These are phyloP conservation scores for Lichenothelia convexa DNA, from an alignment of 495 filamentous ascomycete genomes.

Conservation along the genomic window DNA sequence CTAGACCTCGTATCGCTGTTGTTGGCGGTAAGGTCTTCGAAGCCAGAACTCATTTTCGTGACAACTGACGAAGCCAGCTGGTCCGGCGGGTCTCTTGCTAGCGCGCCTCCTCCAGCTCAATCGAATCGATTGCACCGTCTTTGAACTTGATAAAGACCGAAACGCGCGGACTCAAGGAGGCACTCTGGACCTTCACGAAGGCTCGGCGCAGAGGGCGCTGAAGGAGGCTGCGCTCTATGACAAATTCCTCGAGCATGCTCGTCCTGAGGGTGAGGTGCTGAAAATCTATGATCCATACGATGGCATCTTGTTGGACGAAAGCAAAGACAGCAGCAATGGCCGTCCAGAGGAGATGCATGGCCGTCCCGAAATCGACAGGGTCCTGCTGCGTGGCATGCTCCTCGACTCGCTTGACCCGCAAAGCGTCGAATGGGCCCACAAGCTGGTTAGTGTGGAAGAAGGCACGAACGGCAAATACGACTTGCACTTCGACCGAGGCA, in stretches of 20 bases:
- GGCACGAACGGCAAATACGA: background rate
- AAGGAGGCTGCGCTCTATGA: constrained; percentile 30
- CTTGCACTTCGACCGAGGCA: constrained; percentile 15
- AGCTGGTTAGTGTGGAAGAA: constrained; percentile 5
- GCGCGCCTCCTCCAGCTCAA: constrained; percentile 32
- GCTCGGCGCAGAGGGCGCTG: constrained; percentile 32
- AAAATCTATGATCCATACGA: constrained; percentile 9
- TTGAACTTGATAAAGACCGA: constrained; percentile 28
- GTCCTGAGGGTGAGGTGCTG: constrained; percentile 31
- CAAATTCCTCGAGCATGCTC: constrained; percentile 25
- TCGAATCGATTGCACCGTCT: constrained; percentile 26
- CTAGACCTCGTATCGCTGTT: no score
- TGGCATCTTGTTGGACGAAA: background rate
- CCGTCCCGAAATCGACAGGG: constrained; percentile 24
- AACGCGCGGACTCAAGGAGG: constrained; percentile 28
- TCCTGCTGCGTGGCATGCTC: constrained; percentile 25
- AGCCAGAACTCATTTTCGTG: no score
- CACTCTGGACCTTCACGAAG: constrained; percentile 34
- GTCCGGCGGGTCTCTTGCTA: constrained; percentile 35
- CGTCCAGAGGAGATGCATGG: constrained; percentile 1
- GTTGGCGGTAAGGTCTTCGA: no score
- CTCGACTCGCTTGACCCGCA: constrained; percentile 20
- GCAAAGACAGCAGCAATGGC: background rate
- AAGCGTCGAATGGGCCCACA: constrained; percentile 14
- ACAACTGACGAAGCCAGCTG: no score